Evolutionary conservation across 352 stramenopile genomes (phyloP).

Genomic region (Phytophthora ramorum): DNA sequence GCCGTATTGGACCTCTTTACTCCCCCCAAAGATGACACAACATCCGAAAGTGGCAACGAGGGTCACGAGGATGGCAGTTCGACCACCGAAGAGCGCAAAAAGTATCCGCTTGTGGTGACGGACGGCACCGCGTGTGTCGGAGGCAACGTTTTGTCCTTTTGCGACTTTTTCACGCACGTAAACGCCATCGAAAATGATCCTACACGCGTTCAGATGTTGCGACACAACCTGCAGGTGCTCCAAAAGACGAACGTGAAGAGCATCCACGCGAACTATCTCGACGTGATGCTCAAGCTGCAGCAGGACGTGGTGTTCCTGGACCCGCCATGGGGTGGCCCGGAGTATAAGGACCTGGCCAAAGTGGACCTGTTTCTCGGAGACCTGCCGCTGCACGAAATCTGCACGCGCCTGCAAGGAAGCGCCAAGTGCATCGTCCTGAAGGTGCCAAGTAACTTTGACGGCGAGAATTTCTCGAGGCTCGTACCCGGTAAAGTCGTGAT

Average conservation of each 20-base stretch:
- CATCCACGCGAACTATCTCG: slow-evolving; percentile 67
- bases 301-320: slow-evolving; percentile 88
- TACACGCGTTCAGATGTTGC: slow-evolving; percentile 73
- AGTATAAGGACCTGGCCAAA: slow-evolving; percentile 79
- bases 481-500: slow-evolving; percentile 68
- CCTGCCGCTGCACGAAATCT: slow-evolving; percentile 71
- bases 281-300: slow-evolving; percentile 73
- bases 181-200: slow-evolving; percentile 78
- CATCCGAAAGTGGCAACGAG: slow-evolving; percentile 16
- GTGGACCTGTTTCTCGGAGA: slow-evolving; percentile 78
- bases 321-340: slow-evolving; percentile 80
- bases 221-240: slow-evolving; percentile 74
- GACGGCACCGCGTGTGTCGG: slow-evolving; percentile 85
- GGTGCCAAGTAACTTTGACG: slow-evolving; percentile 85
- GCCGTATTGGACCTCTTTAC: slow-evolving; percentile 60
- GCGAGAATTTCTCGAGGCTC: slow-evolving; percentile 66
- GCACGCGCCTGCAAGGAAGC: slow-evolving; percentile 47
- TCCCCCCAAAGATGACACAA: slow-evolving; percentile 16
- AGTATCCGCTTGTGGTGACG: slow-evolving; percentile 63
- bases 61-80: slow-evolving; percentile 18
- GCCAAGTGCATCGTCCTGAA: slow-evolving; percentile 79
- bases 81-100: slow-evolving; percentile 26
- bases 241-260: slow-evolving; percentile 67
- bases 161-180: slow-evolving; percentile 76
- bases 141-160: slow-evolving; percentile 85